Conservation (phyloP, 257 asterid species). For the Salvia rosmarinus region DNA sequence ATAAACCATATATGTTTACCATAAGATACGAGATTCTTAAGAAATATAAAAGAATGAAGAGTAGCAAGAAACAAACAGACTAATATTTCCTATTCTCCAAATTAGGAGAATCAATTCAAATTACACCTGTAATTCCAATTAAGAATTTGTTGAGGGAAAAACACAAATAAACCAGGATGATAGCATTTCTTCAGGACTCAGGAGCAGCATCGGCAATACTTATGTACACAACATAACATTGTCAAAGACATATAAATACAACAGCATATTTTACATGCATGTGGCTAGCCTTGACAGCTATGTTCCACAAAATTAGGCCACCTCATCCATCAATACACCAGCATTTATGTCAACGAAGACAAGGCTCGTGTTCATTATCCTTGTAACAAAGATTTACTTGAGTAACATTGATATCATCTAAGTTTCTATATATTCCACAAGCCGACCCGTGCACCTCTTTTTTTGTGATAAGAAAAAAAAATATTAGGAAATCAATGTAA, state of each 20-base stretch:
- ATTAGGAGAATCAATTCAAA: too few species aligned
- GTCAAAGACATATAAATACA: background rate
- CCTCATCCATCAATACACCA: conserved; percentile 4
- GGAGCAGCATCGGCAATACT: background rate
- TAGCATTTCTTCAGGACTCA: background rate
- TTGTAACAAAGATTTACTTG: background rate
- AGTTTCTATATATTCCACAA: background rate
- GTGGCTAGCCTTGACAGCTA: background rate
- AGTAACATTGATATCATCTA: background rate
- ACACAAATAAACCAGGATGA: background rate
- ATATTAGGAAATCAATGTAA: background rate
- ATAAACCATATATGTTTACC: background rate
- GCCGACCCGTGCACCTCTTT: too few species aligned
- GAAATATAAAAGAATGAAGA: background rate
- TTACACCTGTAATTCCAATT: too few species aligned
- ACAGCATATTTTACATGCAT: background rate
- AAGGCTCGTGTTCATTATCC: conserved; percentile 12
- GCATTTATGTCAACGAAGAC: background rate
- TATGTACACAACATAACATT: background rate
- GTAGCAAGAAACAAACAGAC: conserved; percentile 22
- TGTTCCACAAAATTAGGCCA: background rate
- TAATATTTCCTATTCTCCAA: background rate
- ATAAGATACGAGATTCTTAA: background rate
- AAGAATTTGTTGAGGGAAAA: too few species aligned
- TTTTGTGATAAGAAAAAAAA: background rate